phyloP scores from a whole-genome alignment of 306 rosid genomes.

The Comarum palustre region DNA sequence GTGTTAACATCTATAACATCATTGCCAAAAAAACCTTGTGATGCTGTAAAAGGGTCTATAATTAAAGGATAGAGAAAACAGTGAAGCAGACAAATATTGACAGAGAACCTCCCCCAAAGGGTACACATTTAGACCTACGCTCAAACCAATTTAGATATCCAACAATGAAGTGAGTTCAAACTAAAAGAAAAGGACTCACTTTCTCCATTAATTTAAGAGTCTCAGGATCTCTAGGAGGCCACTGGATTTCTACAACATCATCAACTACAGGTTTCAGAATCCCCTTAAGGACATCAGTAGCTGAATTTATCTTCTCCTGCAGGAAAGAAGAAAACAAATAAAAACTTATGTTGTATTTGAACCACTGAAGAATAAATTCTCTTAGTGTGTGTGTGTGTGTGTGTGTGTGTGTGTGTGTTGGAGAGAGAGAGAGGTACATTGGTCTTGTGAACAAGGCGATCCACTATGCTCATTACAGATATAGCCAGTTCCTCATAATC shows the following conservation, averaged over 20 bases:
- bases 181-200: constrained; percentile 33
- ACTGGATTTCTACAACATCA: constrained; percentile 67
- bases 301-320: constrained; percentile 86
- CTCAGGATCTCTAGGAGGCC: constrained; percentile 89
- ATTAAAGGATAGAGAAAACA: not conserved
- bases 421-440: constrained; percentile 43
- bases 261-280: constrained; percentile 72
- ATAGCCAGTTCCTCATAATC: constrained; percentile 90
- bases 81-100: not conserved
- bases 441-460: constrained; percentile 74
- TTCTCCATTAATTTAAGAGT: constrained; percentile 66
- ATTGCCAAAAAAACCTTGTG: not conserved
- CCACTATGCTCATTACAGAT: constrained; percentile 70
- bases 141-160: not conserved
- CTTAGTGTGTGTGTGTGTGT: not conserved
- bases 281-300: constrained; percentile 81
- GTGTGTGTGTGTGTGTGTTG: too few relatives aligned
- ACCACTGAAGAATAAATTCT: constrained; percentile 14
- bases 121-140: not conserved
- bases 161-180: not conserved
- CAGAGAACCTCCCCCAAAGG: not conserved
- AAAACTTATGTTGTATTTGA: not conserved
- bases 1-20: not conserved
- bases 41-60: not conserved
- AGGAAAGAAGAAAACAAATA: constrained; percentile 7